These are phyloP conservation scores for Claviceps humidiphila DNA, from an alignment of 2,329 filamentous ascomycete genomes.

Conservation along the genomic window DNA sequence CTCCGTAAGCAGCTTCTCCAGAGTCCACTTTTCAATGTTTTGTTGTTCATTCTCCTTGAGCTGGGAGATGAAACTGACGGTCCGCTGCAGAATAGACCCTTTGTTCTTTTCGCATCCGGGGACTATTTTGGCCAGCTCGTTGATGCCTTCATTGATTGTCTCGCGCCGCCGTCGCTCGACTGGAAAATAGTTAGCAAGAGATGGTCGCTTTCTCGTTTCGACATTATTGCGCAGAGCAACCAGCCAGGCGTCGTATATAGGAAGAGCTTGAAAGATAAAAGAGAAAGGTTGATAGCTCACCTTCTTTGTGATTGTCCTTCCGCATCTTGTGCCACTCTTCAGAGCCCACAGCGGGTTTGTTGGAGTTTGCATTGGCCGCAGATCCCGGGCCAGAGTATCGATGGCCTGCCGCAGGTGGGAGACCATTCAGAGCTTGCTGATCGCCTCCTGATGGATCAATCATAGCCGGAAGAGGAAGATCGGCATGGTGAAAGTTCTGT, in stretches of 20 bases:
- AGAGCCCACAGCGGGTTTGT: slow-evolving; percentile 67
- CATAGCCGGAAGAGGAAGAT: slow-evolving; percentile 18
- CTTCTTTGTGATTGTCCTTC: slow-evolving; percentile 98
- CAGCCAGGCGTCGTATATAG: too few species aligned
- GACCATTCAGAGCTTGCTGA: slow-evolving; percentile 26
- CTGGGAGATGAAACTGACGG: slow-evolving; percentile 87
- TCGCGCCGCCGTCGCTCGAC: slow-evolving; percentile 93
- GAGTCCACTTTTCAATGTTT: slow-evolving; percentile 87
- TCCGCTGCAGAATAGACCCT: slow-evolving; percentile 85
- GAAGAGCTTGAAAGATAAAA: too few species aligned
- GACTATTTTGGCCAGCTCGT: slow-evolving; percentile 94
- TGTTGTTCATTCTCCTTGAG: slow-evolving; percentile 88
- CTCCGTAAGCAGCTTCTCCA: slow-evolving; percentile 81
- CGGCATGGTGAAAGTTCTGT: slow-evolving; percentile 17
- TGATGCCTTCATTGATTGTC: slow-evolving; percentile 98
- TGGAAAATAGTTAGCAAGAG: slow-evolving; percentile 25
- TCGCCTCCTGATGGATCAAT: slow-evolving; percentile 10
- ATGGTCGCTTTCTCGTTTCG: too few species aligned
- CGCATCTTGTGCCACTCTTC: slow-evolving; percentile 97
- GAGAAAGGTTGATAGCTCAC: slow-evolving; percentile 32
- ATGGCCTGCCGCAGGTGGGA: slow-evolving; percentile 16
- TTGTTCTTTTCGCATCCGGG: slow-evolving; percentile 99
- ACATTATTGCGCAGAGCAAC: too few species aligned
- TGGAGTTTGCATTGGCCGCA: slow-evolving; percentile 41
- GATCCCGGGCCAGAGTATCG: slow-evolving; percentile 25